Conservation (phyloP, 2,329 filamentous ascomycete species). For the Periconia sp. region DNA sequence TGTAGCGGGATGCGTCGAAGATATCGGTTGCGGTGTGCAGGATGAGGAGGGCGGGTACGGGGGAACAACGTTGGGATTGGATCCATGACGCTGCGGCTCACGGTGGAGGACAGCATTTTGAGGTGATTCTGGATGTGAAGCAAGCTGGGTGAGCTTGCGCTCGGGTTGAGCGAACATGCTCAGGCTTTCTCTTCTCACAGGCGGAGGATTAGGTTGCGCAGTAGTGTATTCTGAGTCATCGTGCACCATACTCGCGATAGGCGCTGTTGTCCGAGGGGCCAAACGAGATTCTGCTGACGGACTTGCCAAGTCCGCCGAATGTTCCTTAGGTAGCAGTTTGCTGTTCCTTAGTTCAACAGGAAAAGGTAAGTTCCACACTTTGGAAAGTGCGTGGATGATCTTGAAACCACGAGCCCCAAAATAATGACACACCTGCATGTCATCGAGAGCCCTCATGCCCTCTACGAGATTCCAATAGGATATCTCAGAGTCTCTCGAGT, state of each 20-base stretch:
- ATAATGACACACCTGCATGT: slow-evolving; percentile 51
- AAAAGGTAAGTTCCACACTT: slow-evolving; percentile 52
- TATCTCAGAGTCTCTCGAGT: slow-evolving; percentile 45
- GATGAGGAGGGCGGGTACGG: slow-evolving; percentile 17
- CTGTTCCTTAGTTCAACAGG: slow-evolving; percentile 44
- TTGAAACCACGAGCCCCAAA: slow-evolving; percentile 52
- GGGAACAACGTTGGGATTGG: slow-evolving; percentile 18
- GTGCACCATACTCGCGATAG: slow-evolving; percentile 15
- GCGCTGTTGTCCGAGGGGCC: slow-evolving; percentile 11
- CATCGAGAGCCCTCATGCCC: slow-evolving; percentile 50
- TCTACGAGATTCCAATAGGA: slow-evolving; percentile 49
- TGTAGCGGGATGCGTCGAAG: slow-evolving; percentile 12
- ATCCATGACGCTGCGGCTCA: slow-evolving; percentile 18
- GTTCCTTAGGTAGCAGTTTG: slow-evolving; percentile 27
- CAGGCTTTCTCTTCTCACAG: slow-evolving; percentile 29
- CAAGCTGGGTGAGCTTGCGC: slow-evolving; percentile 15
- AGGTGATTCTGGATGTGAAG: slow-evolving; percentile 21
- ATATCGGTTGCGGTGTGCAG: slow-evolving; percentile 23
- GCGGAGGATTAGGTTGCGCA: slow-evolving; percentile 2
- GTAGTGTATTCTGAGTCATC: slow-evolving; percentile 9
- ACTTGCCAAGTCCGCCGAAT: slow-evolving; percentile 20
- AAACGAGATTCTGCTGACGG: slow-evolving; percentile 27
- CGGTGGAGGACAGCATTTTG: slow-evolving; percentile 20
- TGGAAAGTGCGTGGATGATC: slow-evolving; percentile 50
- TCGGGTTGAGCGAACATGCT: slow-evolving; percentile 35